phyloP scores from a whole-genome alignment of 1,284 basidiomycete species.

The Pseudozyma pruni region DNA sequence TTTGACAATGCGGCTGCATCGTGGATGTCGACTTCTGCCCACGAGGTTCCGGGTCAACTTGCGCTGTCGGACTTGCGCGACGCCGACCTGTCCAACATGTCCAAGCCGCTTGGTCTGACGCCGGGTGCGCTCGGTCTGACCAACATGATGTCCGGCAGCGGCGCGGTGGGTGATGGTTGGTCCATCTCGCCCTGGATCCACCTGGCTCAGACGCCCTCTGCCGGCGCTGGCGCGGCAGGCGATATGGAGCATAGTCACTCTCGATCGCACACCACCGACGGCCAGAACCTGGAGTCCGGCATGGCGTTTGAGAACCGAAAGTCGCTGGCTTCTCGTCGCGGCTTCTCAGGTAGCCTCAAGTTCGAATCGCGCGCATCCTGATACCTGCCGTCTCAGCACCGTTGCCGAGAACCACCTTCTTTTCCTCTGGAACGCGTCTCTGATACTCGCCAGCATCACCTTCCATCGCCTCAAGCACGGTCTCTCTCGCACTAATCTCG shows the following conservation, averaged over 20 bases:
- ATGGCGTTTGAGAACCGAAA: constrained; percentile 18
- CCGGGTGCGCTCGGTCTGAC: constrained; percentile 33
- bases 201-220: constrained; percentile 25
- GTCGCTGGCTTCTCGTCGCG: constrained; percentile 42
- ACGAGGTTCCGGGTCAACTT: constrained; percentile 25
- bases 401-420: constrained; percentile 4
- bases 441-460: constrained; percentile 19
- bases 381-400: neutral
- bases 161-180: constrained; percentile 38
- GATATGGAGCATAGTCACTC: constrained; percentile 9
- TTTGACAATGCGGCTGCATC: constrained; percentile 18
- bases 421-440: constrained; percentile 14
- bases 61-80: constrained; percentile 26
- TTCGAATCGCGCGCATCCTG: constrained; percentile 18
- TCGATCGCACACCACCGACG: constrained; percentile 7
- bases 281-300: constrained; percentile 9
- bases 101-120: constrained; percentile 34
- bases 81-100: constrained; percentile 16
- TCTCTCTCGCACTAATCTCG: neutral
- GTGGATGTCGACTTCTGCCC: constrained; percentile 25
- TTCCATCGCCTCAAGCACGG: too few relatives aligned
- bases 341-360: constrained; percentile 41
- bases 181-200: constrained; percentile 52
- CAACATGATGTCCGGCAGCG: constrained; percentile 14
- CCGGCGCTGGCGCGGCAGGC: constrained; percentile 7